Conservation (phyloP, 495 filamentous ascomycete genomes). For the Ramalina peruviana region DNA sequence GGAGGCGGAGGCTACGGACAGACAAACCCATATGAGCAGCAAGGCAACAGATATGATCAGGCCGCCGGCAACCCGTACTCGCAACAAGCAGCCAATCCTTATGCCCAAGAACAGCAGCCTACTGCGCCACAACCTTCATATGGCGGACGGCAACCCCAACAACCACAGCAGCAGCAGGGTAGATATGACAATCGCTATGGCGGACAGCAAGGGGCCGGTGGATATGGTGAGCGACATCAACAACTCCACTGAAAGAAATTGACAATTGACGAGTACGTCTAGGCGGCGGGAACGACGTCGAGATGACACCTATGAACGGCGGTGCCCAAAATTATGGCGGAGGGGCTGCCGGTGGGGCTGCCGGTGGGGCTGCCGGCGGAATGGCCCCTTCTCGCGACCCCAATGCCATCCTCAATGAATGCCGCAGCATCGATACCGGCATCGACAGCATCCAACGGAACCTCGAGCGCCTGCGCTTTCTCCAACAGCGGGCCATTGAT, state of each 20-base stretch:
- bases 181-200: conserved; percentile 26
- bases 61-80: conserved; percentile 24
- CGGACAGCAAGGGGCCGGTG: conserved; percentile 27
- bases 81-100: conserved; percentile 31
- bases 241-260: conserved; percentile 2
- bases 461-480: conserved; percentile 40
- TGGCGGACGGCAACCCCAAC: conserved; percentile 21
- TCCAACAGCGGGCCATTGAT: conserved; percentile 44
- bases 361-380: not conserved
- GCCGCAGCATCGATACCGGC: conserved; percentile 57
- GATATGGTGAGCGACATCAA: conserved; percentile 25
- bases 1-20: conserved; percentile 40
- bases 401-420: conserved; percentile 70
- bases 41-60: conserved; percentile 15
- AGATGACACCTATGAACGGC: conserved; percentile 49
- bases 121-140: conserved; percentile 18
- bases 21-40: conserved; percentile 47
- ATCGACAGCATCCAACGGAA: conserved; percentile 61
- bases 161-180: conserved; percentile 15
- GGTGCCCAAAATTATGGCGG: conserved; percentile 18
- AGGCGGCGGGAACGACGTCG: conserved; percentile 31
- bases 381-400: conserved; percentile 32
- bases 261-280: conserved; percentile 10
- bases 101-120: conserved; percentile 25
- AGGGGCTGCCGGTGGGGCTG: not conserved